A percentile compares a stretch with the other conserved stretches of the same genome.
Conservation (phyloP, 2,329 filamentous ascomycete genomes). For the Madurella fahalii region DNA sequence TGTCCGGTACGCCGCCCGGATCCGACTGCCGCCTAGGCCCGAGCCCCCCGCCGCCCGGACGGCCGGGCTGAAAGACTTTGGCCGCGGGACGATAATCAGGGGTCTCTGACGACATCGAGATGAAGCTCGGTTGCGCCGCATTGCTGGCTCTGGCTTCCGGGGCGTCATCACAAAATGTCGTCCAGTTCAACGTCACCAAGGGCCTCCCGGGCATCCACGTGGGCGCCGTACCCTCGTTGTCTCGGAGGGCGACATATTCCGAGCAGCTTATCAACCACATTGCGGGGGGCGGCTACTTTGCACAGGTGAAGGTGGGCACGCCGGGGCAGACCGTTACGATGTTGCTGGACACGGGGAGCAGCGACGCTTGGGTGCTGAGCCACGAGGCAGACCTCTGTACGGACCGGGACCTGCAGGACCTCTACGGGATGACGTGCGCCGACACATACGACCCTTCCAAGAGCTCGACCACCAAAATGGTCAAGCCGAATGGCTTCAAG, state of each 20-base stretch:
- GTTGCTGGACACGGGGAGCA: slow-evolving; percentile 60
- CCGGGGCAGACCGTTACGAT: slow-evolving; percentile 52
- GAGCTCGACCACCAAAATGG: slow-evolving; percentile 46
- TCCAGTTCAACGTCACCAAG: slow-evolving; percentile 25
- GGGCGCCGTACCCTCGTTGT: slow-evolving; percentile 15
- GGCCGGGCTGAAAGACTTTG: slow-evolving; percentile 2
- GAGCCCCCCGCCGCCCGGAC: neutral
- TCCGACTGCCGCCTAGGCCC: neutral
- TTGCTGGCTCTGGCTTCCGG: slow-evolving; percentile 18
- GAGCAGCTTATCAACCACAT: slow-evolving; percentile 50
- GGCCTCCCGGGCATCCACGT: slow-evolving; percentile 20
- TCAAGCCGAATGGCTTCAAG: slow-evolving; percentile 45
- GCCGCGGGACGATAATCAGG: neutral
- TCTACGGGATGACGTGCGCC: slow-evolving; percentile 34
- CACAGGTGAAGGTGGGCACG: slow-evolving; percentile 55
- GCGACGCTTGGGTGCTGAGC: slow-evolving; percentile 56
- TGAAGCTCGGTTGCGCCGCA: slow-evolving; percentile 7
- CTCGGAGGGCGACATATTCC: slow-evolving; percentile 29
- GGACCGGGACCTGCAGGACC: slow-evolving; percentile 32
- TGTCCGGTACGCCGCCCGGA: no score
- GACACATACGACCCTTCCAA: slow-evolving; percentile 41
- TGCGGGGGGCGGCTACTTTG: slow-evolving; percentile 53
- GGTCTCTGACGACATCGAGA: slow-evolving; percentile 4
- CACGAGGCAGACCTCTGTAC: slow-evolving; percentile 38
- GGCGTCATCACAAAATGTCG: slow-evolving; percentile 21